These are phyloP conservation scores for Aspergillus flavus DNA, from an alignment of 2,329 filamentous ascomycete genomes.

Conservation along the genomic window DNA sequence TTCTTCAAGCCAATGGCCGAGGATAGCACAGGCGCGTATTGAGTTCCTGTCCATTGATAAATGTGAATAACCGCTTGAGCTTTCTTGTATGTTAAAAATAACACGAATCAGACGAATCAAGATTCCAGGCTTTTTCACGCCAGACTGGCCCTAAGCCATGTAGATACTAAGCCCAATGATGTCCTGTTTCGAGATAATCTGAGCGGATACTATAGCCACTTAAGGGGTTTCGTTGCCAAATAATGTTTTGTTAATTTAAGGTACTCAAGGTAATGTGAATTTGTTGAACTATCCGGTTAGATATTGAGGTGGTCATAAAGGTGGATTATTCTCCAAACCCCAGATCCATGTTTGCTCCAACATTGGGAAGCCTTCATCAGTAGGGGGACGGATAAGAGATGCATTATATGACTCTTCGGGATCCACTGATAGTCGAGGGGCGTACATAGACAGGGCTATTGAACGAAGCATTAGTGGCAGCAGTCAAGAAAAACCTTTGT, in stretches of 20 bases:
- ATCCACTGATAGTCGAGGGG: background rate
- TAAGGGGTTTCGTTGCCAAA: background rate
- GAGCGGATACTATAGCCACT: background rate
- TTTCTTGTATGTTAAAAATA: background rate
- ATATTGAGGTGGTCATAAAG: background rate
- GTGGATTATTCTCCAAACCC: conserved; percentile 19
- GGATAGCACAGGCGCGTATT: conserved; percentile 18
- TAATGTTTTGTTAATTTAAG: background rate
- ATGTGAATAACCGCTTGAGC: background rate
- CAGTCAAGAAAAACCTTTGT: background rate
- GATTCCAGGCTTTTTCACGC: background rate
- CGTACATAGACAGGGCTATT: conserved; percentile 4
- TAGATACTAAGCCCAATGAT: background rate
- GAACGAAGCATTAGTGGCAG: background rate
- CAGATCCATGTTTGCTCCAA: conserved; percentile 28
- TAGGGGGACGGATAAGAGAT: conserved; percentile 6
- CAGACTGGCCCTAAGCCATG: background rate
- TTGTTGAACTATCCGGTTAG: background rate
- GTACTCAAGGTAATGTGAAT: background rate
- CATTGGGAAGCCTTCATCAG: conserved; percentile 13
- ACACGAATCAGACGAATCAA: background rate
- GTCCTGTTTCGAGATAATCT: background rate
- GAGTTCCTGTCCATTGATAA: background rate
- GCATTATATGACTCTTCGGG: background rate
- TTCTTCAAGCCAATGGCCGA: conserved; percentile 27